phyloP scores from a whole-genome alignment of 2,329 filamentous ascomycete species.

The Immersiporthe knoxdaviesiana region DNA sequence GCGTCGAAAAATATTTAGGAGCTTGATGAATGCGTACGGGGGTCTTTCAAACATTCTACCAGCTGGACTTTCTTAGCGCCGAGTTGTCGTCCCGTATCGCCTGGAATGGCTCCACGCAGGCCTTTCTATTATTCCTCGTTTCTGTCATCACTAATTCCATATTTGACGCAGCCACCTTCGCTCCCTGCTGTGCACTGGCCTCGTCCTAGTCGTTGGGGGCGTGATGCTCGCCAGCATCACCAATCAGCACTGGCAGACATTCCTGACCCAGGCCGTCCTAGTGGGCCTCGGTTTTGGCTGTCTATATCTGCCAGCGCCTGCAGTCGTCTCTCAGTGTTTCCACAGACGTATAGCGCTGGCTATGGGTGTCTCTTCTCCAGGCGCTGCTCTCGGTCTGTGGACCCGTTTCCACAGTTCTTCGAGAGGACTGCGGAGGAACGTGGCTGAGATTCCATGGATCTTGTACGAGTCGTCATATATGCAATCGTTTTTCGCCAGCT shows the following conservation, averaged over 20 bases:
- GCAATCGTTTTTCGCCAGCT: slow-evolving; percentile 37
- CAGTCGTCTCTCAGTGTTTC: slow-evolving; percentile 47
- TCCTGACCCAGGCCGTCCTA: slow-evolving; percentile 45
- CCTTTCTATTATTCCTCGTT: slow-evolving; percentile 45
- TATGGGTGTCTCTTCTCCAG: slow-evolving; percentile 38
- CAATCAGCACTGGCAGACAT: slow-evolving; percentile 47
- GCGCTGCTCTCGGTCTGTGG: slow-evolving; percentile 36
- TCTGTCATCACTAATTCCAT: slow-evolving; percentile 46
- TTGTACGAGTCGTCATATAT: slow-evolving; percentile 37
- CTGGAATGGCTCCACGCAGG: slow-evolving; percentile 50
- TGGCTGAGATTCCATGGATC: neutral
- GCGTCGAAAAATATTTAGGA: too few species aligned
- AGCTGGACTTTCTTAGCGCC: slow-evolving; percentile 38
- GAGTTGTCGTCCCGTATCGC: slow-evolving; percentile 45
- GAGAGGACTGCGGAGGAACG: too few species aligned
- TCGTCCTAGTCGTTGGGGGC: slow-evolving; percentile 43
- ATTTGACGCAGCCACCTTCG: slow-evolving; percentile 46
- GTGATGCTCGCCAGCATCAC: slow-evolving; percentile 50
- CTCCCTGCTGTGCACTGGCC: slow-evolving; percentile 40
- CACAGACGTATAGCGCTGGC: slow-evolving; percentile 37
- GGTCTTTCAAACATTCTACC: slow-evolving; percentile 50
- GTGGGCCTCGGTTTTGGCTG: slow-evolving; percentile 43
- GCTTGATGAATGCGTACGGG: slow-evolving; percentile 41
- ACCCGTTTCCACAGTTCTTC: too few species aligned
- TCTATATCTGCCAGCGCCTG: slow-evolving; percentile 41